Evolutionary conservation across 768 basidiomycete genomes (phyloP), one percentile per base, ranked within the genome.

Genomic region (Kwoniella bestiolae): DNA sequence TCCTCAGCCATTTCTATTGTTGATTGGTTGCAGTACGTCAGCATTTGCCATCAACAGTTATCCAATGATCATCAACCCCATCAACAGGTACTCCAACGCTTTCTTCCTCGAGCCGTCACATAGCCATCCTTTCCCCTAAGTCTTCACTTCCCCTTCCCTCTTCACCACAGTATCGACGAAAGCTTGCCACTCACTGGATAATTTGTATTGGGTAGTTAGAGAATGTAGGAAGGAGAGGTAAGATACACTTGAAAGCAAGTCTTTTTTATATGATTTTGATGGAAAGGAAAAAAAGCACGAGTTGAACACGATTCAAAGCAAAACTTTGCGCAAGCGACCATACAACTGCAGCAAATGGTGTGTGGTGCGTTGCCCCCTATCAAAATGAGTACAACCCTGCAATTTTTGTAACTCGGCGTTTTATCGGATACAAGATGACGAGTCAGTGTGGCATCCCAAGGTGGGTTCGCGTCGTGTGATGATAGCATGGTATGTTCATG

Each of bases 1-100:
- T 95, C 92, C 85, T 95, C 92, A 80, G 83, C 79, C 76, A 76
- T 74, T 73, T 74, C 69, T 67, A 28, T 29, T 23, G 29, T 29
- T 4, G 18, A 28, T 26, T 26, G 2, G 32, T 5, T 26, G 21
- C 34, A 25, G 34, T 46, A n/a, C 29, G 56, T 45, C 44, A 41
- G 26, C 55, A 50, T 23, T 18, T 21, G 8, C 25, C 26, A 34
- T n/a, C 50, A 16, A 29, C 34, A 44, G n/a, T 14, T n/a, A 25
- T 6, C 7, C 56, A 16, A 41, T 41, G 12, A 16, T n/a, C n/a
- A 41, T 41, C 38, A 5, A 41, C 38, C 8, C 38, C 38, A 41
- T 1, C 38, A 41, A 41, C 38, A 41, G 12, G 38, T 41, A 3
- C 12, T 41, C 38, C 38, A 41, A 8, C 12, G 18, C 38, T 41